phyloP scores from a whole-genome alignment of 2,329 filamentous ascomycete species.

The Fusarium succisae region DNA sequence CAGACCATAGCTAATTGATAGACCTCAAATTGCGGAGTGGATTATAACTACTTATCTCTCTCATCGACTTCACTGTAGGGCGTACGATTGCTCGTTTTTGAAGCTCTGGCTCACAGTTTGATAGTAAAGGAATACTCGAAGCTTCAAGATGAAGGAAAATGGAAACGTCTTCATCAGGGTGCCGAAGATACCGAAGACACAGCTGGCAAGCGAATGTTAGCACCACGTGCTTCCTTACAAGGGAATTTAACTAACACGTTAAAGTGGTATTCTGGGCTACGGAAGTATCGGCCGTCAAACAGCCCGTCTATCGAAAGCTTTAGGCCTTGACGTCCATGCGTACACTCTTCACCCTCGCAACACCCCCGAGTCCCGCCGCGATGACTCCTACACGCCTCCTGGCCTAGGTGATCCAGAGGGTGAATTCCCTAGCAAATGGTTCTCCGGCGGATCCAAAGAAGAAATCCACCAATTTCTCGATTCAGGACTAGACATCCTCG shows the following conservation, averaged over 20 bases:
- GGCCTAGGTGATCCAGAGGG: slow-evolving; percentile 68
- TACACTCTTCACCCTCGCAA: slow-evolving; percentile 77
- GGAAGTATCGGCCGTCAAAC: slow-evolving; percentile 64
- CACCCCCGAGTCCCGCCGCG: slow-evolving; percentile 71
- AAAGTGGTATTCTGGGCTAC: slow-evolving; percentile 63
- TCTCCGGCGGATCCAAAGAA: slow-evolving; percentile 54
- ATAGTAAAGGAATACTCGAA: slow-evolving; percentile 57
- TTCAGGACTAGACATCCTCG: slow-evolving; percentile 61
- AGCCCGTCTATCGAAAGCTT: slow-evolving; percentile 66
- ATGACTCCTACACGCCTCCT: slow-evolving; percentile 73
- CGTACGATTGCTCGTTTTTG: background rate
- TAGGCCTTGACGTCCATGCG: slow-evolving; percentile 78
- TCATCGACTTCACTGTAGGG: slow-evolving; percentile 57
- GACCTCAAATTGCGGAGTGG: slow-evolving; percentile 68
- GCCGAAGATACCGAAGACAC: slow-evolving; percentile 52
- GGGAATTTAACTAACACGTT: background rate
- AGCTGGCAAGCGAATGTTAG: slow-evolving; percentile 59
- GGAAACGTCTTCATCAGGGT: slow-evolving; percentile 47
- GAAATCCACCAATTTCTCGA: slow-evolving; percentile 61
- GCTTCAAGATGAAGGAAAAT: slow-evolving; percentile 54
- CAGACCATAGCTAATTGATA: slow-evolving; percentile 31
- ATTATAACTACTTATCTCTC: slow-evolving; percentile 62
- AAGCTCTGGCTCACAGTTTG: background rate
- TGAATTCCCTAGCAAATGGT: slow-evolving; percentile 60
- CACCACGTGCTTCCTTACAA: too few relatives aligned